A percentile compares a stretch with the other conserved stretches of the same genome.
Evolutionary conservation across 73 alveolate species (phyloP).

Genomic region (Symbiodinium pilosum): DNA sequence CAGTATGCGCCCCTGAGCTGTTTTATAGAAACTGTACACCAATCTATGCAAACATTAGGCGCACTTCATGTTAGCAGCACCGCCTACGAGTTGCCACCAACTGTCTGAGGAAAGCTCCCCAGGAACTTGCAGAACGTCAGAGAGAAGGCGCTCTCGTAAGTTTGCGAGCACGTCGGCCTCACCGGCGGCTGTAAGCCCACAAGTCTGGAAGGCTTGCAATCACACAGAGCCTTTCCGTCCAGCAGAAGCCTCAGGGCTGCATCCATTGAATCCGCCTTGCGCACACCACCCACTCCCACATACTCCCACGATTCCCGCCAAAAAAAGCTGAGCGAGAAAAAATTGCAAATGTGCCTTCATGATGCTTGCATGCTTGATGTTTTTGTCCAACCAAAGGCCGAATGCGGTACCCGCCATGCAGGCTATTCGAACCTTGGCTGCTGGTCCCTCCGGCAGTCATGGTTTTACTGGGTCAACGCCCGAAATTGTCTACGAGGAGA

Average conservation of each 20-base stretch:
- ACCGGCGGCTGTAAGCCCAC: background rate
- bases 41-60: too few species aligned
- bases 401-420: constrained; percentile 2
- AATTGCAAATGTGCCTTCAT: too few species aligned
- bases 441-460: background rate
- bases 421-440: background rate
- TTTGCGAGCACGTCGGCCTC: background rate
- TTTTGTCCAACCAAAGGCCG: constrained; percentile 6
- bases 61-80: background rate
- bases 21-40: background rate
- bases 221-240: background rate
- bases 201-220: background rate
- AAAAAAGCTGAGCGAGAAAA: too few species aligned
- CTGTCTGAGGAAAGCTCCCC: background rate
- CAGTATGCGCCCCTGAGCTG: constrained; percentile 13
- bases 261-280: background rate
- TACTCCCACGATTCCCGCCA: too few species aligned
- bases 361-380: background rate
- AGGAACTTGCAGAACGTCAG: background rate
- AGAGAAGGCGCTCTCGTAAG: background rate
- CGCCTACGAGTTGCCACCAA: background rate
- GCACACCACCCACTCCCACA: too few species aligned
- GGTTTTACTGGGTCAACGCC: too few species aligned
- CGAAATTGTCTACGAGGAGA: background rate
- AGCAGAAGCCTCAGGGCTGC: constrained; percentile 1